Evolutionary conservation across 768 basidiomycete species (phyloP), one percentile per base, ranked within the genome.

Genomic region (Termitomyces sp.): DNA sequence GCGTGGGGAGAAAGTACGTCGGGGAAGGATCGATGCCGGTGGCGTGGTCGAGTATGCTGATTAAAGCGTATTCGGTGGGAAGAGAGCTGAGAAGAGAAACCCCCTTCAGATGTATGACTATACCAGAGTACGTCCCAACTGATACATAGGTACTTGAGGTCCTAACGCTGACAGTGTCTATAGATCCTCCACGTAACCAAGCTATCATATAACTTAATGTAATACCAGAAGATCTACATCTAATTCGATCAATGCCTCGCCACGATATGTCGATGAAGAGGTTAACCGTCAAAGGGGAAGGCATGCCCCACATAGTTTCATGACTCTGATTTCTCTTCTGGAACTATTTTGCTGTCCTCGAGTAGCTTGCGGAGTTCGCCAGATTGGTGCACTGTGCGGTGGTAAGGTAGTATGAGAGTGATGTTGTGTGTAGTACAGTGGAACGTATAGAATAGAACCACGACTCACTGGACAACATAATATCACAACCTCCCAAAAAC

Each of bases 401-500:
- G 33, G 54, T n/a, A 55, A 13, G 43, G 44, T 43, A 38, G 36
- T 48, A 56, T 26, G 41, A 50, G 30, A 28, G 36, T 14, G 60
- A 16, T 33, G n/a, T 56, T 47, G 46, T 56, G 30, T 18, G 3
- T 28, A 30, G 50, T 18, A 14, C 4, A 43, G 41, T 43, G n/a
- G 38, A 10, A 58, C 32, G 53, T 56, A 56, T 60, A 57, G 40
- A 66, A 46, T 59, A 41, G 33, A 52, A 57, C 23, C 57, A 58
- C 60, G 18, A 23, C 23, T 23, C 23, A 23, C 23, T 23, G 23
- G 23, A 83, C 30, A 98, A 72, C 23, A 98, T 75, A 65, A 99
- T 98, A 75, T 99, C 96, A 71, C 95, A 97, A 55, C 96, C 97
- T 35, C 96, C 96, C 44, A 99, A 80, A 67, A 99, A 99, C 71